phyloP scores from a whole-genome alignment of 2,329 filamentous ascomycete species.

The Neonectria faginata region DNA sequence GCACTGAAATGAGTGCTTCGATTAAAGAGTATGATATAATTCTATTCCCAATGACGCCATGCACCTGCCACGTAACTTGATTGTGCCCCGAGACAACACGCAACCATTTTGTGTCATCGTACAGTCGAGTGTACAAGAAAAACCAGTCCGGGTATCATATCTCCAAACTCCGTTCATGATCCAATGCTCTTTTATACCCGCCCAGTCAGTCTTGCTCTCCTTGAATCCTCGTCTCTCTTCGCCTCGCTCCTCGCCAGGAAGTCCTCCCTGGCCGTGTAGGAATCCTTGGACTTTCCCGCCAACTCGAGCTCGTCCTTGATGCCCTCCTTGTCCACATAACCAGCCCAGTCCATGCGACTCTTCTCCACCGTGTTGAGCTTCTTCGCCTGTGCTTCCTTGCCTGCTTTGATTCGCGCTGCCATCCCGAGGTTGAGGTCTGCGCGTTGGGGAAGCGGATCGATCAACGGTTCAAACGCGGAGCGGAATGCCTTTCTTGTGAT shows the following conservation, averaged over 20 bases:
- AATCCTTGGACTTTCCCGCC: slow-evolving; percentile 73
- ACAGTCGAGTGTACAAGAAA: background rate
- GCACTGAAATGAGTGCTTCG: background rate
- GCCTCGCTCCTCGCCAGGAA: slow-evolving; percentile 75
- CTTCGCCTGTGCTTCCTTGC: slow-evolving; percentile 65
- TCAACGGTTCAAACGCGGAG: slow-evolving; percentile 71
- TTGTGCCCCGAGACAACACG: background rate
- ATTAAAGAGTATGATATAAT: background rate
- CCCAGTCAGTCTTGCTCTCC: slow-evolving; percentile 63
- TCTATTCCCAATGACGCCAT: background rate
- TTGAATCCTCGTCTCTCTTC: slow-evolving; percentile 70
- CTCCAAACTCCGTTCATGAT: slow-evolving; percentile 30
- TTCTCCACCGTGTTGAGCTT: slow-evolving; percentile 79
- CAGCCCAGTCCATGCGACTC: slow-evolving; percentile 79
- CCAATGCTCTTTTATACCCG: slow-evolving; percentile 40
- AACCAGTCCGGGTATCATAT: slow-evolving; percentile 44
- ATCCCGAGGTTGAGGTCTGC: slow-evolving; percentile 70
- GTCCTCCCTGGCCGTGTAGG: slow-evolving; percentile 71
- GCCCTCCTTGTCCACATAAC: slow-evolving; percentile 77
- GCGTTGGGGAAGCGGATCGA: slow-evolving; percentile 58
- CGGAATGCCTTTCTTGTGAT: slow-evolving; percentile 68
- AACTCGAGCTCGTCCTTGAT: slow-evolving; percentile 76
- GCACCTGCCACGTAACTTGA: background rate
- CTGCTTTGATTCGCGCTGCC: slow-evolving; percentile 60
- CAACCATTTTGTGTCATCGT: background rate